These are phyloP conservation scores for Flaveria floridana DNA, from an alignment of 140 eudicot genomes.

Conservation along the genomic window DNA sequence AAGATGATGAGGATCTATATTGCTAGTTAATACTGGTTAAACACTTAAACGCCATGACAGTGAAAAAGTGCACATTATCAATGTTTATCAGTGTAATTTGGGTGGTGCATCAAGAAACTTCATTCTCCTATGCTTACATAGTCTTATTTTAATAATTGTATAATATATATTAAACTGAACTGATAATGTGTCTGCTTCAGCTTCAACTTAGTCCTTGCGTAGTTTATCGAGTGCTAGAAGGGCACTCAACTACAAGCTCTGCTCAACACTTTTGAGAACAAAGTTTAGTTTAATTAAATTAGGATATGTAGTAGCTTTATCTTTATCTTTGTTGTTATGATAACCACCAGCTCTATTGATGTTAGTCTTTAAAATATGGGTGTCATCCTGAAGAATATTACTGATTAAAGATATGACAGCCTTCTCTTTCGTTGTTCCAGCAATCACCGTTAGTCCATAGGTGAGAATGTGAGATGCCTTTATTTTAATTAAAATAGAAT, in stretches of 20 bases:
- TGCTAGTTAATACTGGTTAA: constrained; percentile 1
- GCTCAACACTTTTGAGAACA: not conserved
- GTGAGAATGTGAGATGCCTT: not conserved
- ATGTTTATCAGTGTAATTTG: not conserved
- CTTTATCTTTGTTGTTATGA: no score
- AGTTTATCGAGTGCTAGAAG: not conserved
- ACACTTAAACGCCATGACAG: not conserved
- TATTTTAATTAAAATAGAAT: not conserved
- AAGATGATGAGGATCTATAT: not conserved
- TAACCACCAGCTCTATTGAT: no score
- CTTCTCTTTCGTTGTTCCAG: not conserved
- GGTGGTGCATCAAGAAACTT: not conserved
- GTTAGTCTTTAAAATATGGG: no score
- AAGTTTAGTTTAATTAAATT: not conserved
- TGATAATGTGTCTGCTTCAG: not conserved
- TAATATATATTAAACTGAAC: not conserved
- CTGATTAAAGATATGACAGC: no score
- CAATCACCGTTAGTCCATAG: not conserved
- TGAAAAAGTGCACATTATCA: not conserved
- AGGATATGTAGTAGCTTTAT: not conserved
- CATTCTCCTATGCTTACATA: not conserved
- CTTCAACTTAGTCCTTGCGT: not conserved
- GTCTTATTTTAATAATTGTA: not conserved
- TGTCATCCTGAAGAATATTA: no score
- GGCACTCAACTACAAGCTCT: not conserved